Base-by-base conservation (phyloP, 164 flowering plant genomes). In the Liriodendron chinense region DNA sequence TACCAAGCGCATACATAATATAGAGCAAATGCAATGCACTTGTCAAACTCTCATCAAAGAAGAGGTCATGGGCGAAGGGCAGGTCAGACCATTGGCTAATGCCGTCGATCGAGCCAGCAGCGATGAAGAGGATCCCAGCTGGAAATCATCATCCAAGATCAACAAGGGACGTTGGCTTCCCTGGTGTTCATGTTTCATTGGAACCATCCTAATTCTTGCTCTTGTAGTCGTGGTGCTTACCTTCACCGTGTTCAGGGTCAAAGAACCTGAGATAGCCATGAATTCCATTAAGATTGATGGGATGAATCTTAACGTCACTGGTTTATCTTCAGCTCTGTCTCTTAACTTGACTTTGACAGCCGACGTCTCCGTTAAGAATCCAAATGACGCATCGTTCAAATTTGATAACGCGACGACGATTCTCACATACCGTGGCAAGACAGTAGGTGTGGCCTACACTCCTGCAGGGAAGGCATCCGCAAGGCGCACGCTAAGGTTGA, bases 221-320 rank as follows among this genome's bases (percentile, higher is more conserved):
- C 77, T 83, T 3, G 16, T 70, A 9, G 7, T 78, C 24, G 1
- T 85, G 3, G 50, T 85, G 0, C 87, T 91, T 18, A 70, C 65
- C 3, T 80, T 87, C 73, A 89, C 92, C 3, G 80, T 88, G 14
- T 87, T 91, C 61, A 81, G 70, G 9, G 69, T 86, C 4, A 81
- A 79, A 23, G 81, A 82, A 22, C 93, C 93, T 0, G 28, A 24
- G 10, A 78, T 89, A 18, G 68, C 56, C 48, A 25, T 80, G 76
- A 84, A 82, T 50, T 66, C 71, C 20, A 21, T 78, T 7, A 26
- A 10, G 50, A 1, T 75, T 4, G 72, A 70, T 23, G 2, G 69
- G 43, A 1, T 26, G 47, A 22, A 8, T 1, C 20, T 63, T n/a
- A 67, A 14, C 69, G 2, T 0, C n/a, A 1, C 7, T 2, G n/a